phyloP scores from a whole-genome alignment of 345 rosid species.

The Balakata baccata region DNA sequence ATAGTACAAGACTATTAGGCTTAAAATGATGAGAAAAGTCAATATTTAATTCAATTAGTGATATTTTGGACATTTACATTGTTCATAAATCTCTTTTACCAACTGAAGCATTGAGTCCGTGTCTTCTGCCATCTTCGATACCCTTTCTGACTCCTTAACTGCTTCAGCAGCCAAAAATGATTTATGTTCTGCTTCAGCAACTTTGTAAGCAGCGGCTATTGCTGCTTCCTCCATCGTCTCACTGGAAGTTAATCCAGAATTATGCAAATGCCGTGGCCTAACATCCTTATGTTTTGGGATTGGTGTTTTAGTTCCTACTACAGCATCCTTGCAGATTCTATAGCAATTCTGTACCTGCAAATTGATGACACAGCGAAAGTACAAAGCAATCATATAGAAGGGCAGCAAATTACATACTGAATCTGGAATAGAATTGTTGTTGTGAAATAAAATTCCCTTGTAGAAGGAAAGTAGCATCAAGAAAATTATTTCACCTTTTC shows the following conservation, averaged over 20 bases:
- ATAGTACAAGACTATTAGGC: background rate
- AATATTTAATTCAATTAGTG: background rate
- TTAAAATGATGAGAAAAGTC: background rate
- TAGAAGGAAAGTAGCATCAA: background rate
- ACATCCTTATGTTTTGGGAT: conserved; percentile 41
- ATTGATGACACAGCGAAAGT: background rate
- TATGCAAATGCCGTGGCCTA: conserved; percentile 31
- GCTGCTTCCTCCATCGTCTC: conserved; percentile 48
- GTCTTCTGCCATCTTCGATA: conserved; percentile 42
- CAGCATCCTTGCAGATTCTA: conserved; percentile 39
- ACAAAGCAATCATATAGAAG: background rate
- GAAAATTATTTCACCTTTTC: conserved; percentile 47
- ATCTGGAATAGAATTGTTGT: background rate
- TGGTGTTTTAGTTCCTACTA: conserved; percentile 36
- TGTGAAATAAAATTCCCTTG: no score
- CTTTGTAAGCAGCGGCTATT: conserved; percentile 53
- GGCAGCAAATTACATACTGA: background rate
- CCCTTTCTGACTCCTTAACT: conserved; percentile 50
- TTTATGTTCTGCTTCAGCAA: conserved; percentile 67
- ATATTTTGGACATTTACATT: conserved; percentile 30
- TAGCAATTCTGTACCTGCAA: conserved; percentile 67
- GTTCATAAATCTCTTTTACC: conserved; percentile 51
- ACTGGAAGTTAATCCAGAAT: conserved; percentile 20
- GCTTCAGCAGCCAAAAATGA: conserved; percentile 50
- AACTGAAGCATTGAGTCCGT: conserved; percentile 46